Evolutionary conservation across 2,329 filamentous ascomycete species (phyloP).

Genomic region (Alternaria metachromatica): DNA sequence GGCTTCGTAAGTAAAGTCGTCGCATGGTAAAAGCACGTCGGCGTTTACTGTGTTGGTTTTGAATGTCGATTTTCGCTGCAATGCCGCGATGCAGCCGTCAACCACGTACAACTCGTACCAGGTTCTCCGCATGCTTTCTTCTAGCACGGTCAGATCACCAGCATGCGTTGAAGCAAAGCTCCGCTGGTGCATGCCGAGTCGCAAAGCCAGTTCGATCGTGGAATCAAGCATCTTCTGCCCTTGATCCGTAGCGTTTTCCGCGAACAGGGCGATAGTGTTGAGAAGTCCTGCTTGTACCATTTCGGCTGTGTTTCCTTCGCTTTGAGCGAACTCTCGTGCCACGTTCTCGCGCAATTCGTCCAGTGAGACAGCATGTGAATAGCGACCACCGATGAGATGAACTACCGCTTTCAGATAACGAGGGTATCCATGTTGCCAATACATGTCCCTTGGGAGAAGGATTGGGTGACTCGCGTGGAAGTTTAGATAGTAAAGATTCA

Average conservation of each 20-base stretch:
- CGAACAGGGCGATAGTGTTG: slow-evolving; percentile 75
- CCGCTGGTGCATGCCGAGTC: slow-evolving; percentile 74
- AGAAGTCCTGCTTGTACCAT: slow-evolving; percentile 77
- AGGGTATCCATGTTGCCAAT: slow-evolving; percentile 43
- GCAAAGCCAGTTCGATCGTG: slow-evolving; percentile 73
- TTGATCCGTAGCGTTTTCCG: slow-evolving; percentile 69
- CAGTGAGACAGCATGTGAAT: slow-evolving; percentile 50
- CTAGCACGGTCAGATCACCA: slow-evolving; percentile 66
- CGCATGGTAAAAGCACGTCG: slow-evolving; percentile 77
- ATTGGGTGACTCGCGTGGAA: slow-evolving; percentile 62
- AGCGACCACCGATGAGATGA: slow-evolving; percentile 60
- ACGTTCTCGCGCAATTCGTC: slow-evolving; percentile 44
- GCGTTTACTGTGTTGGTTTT: slow-evolving; percentile 67
- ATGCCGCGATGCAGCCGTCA: slow-evolving; percentile 79
- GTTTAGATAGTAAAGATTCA: slow-evolving; percentile 58
- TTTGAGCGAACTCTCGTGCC: slow-evolving; percentile 12
- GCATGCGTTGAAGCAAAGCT: slow-evolving; percentile 69
- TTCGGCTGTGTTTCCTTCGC: slow-evolving; percentile 49
- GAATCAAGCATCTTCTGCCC: slow-evolving; percentile 69
- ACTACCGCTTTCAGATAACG: slow-evolving; percentile 58
- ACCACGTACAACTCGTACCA: slow-evolving; percentile 85
- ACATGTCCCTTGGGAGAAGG: slow-evolving; percentile 54
- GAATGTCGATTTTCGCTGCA: slow-evolving; percentile 73
- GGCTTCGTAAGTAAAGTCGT: slow-evolving; percentile 67
- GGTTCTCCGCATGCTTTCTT: slow-evolving; percentile 82